These are phyloP conservation scores for Ganoderma resinaceum DNA, from an alignment of 1,284 basidiomycete genomes.

Conservation along the genomic window DNA sequence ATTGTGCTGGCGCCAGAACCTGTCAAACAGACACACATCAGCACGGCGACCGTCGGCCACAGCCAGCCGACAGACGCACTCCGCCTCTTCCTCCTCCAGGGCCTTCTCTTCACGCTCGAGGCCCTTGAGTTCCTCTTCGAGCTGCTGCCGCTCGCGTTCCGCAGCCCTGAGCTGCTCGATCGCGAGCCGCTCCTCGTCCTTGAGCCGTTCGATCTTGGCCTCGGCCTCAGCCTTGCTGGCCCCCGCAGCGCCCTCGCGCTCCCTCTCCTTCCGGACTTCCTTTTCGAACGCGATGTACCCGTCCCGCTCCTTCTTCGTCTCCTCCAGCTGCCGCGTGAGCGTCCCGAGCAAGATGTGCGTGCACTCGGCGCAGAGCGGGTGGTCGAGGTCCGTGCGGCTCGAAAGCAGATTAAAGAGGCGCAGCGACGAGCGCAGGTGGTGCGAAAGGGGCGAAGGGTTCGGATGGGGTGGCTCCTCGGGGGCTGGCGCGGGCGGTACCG, in stretches of 20 bases:
- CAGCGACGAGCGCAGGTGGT: slow-evolving; percentile 76
- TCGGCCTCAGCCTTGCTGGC: slow-evolving; percentile 66
- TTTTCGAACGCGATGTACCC: slow-evolving; percentile 93
- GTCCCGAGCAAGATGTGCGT: slow-evolving; percentile 82
- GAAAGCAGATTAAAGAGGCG: slow-evolving; percentile 84
- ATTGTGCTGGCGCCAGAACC: slow-evolving; percentile 87
- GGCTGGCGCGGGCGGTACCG: slow-evolving; percentile 29
- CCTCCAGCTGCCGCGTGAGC: slow-evolving; percentile 86
- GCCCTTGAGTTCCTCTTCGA: slow-evolving; percentile 76
- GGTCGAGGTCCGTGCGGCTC: slow-evolving; percentile 85
- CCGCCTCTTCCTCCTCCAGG: slow-evolving; percentile 79
- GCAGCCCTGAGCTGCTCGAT: slow-evolving; percentile 79
- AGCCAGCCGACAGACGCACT: slow-evolving; percentile 56
- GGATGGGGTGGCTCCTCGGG: slow-evolving; percentile 54
- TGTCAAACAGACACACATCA: slow-evolving; percentile 40
- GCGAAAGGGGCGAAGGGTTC: slow-evolving; percentile 78
- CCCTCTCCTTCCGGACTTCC: slow-evolving; percentile 78
- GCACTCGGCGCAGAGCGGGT: slow-evolving; percentile 96
- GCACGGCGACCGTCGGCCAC: slow-evolving; percentile 3
- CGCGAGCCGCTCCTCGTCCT: slow-evolving; percentile 74
- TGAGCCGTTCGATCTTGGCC: slow-evolving; percentile 75
- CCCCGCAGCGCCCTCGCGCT: slow-evolving; percentile 66
- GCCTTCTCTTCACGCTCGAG: slow-evolving; percentile 81
- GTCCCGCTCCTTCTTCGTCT: slow-evolving; percentile 91
- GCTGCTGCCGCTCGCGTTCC: slow-evolving; percentile 75